Base-by-base conservation (phyloP, 2,329 filamentous ascomycete species). In the Neophaeococcomyces aloes region DNA sequence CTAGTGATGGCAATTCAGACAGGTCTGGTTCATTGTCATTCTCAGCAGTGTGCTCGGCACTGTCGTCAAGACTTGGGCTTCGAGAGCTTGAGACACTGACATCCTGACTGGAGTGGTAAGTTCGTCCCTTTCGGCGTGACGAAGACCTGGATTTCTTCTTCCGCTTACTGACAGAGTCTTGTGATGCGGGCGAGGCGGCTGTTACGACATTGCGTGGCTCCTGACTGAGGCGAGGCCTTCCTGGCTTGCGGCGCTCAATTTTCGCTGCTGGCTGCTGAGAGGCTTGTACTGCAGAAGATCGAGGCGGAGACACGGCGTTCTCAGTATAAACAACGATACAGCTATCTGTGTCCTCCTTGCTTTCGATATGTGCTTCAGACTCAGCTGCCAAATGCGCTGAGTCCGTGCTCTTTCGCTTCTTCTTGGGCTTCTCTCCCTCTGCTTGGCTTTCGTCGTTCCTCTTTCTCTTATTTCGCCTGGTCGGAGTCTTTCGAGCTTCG, bases 351-450 rank as follows among this genome's bases (percentile, higher is more conserved):
- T 38, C 35, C 10, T 3, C 35, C 3, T 27, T 17, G 8, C 6
- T 14, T n/a, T 38, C 35, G 6, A 6, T n/a, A 3, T 17, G 35
- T 25, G 13, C 18, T n/a, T 23, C 5, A 8, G 13, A 6, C 15
- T 38, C 10, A 3, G 35, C 18, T 14, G 14, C 35, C n/a, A 23
- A 4, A n/a, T 3, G 14, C 3, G 10, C 14, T 4, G 18, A 13
- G 18, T 7, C 19, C 6, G 35, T 13, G 13, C 35, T 38, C 15
- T 23, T 19, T 14, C 35, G n/a, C 21, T 27, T 23, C 14, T 38
- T 38, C 35, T 38, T 38, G n/a, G n/a, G n/a, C 18, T 38, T 38
- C 4, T 19, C 35, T n/a, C 21, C 25, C 4, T 38, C 10, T n/a
- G 10, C 35, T 17, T 23, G 11, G 13, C 10, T 7, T 14, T 14